Evolutionary conservation across 1,139 yeast species (phyloP).

Genomic region (Saccharomyces hybrid): DNA sequence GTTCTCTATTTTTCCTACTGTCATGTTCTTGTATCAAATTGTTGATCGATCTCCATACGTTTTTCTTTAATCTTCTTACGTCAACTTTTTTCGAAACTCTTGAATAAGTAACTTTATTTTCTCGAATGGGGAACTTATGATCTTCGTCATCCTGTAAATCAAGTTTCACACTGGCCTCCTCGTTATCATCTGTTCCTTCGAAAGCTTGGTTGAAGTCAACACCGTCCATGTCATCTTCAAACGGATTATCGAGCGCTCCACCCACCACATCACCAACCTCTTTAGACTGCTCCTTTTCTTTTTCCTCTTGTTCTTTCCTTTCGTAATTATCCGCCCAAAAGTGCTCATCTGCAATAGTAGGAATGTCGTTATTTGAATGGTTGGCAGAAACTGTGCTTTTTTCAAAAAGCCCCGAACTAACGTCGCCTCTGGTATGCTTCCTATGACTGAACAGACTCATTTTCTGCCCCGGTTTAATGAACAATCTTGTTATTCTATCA

Average conservation of each 20-base stretch:
- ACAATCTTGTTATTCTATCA: constrained; percentile 55
- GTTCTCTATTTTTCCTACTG: background rate
- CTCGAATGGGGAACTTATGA: constrained; percentile 39
- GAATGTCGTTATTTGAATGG: constrained; percentile 8
- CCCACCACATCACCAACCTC: constrained; percentile 23
- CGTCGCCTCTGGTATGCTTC: constrained; percentile 1
- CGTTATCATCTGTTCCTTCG: constrained; percentile 33
- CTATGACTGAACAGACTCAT: constrained; percentile 30
- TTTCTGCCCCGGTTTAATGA: constrained; percentile 53
- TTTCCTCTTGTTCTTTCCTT: constrained; percentile 31
- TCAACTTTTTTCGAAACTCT: constrained; percentile 81
- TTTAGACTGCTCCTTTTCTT: constrained; percentile 15
- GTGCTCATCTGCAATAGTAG: constrained; percentile 49
- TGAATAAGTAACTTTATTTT: constrained; percentile 60
- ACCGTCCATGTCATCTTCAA: constrained; percentile 30
- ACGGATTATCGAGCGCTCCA: constrained; percentile 24
- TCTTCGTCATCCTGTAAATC: constrained; percentile 34
- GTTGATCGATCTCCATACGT: constrained; percentile 61
- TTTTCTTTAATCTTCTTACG: constrained; percentile 68
- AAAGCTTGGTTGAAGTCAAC: constrained; percentile 39
- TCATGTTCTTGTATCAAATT: constrained; percentile 12
- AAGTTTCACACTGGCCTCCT: constrained; percentile 9
- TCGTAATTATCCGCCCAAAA: constrained; percentile 68
- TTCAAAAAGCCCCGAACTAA: constrained; percentile 3
- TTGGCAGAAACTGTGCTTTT: constrained; percentile 1